Evolutionary conservation across 805 yeast species (phyloP).

Genomic region (Lachancea fermentati): DNA sequence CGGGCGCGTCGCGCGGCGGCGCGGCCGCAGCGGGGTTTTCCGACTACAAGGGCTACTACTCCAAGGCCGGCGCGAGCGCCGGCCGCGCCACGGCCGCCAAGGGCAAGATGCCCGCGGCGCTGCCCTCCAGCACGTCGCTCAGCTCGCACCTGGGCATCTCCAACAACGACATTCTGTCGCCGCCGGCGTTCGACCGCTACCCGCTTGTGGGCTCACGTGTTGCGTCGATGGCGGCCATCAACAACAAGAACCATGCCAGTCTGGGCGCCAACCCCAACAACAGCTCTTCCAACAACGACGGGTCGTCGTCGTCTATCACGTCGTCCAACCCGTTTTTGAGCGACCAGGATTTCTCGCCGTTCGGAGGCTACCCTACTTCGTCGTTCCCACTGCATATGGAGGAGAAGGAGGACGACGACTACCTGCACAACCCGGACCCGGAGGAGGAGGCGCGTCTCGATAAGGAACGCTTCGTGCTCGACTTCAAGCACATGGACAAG

Average conservation of each 20-base stretch:
- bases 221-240: constrained; percentile 40
- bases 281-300: constrained; percentile 19
- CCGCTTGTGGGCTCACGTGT: constrained; percentile 57
- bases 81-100: constrained; percentile 3
- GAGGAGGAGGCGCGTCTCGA: constrained; percentile 84
- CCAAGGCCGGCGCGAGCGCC: constrained; percentile 16
- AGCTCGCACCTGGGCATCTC: constrained; percentile 11
- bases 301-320: constrained; percentile 21
- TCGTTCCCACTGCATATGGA: constrained; percentile 87
- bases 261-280: constrained; percentile 10
- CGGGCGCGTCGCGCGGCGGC: not conserved
- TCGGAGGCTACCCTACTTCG: constrained; percentile 95
- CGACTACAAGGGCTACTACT: constrained; percentile 31
- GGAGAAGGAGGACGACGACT: constrained; percentile 93
- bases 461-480: constrained; percentile 57
- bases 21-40: constrained; percentile 11
- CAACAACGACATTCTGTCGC: constrained; percentile 31
- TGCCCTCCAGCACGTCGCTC: constrained; percentile 12
- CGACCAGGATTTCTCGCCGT: constrained; percentile 74
- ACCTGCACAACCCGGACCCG: constrained; percentile 93
- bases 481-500: constrained; percentile 60
- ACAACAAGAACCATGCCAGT: constrained; percentile 26
- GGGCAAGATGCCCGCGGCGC: constrained; percentile 5
- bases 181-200: constrained; percentile 62
- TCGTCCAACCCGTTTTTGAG: constrained; percentile 39